Conservation (phyloP, 441 rosid genomes). For the Arabidopsis lyrata region DNA sequence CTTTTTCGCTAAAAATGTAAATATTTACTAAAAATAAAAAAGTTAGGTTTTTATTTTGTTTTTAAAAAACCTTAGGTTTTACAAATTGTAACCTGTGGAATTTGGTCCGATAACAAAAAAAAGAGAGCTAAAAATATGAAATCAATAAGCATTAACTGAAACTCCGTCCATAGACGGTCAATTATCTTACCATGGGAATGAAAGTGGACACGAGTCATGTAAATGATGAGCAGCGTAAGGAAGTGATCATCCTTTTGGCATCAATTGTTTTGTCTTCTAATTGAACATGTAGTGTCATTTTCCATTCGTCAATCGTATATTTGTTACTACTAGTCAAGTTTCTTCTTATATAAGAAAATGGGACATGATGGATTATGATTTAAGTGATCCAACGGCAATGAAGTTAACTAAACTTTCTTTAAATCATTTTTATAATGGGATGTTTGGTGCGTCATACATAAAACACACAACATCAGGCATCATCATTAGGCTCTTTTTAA, state of each 20-base stretch:
- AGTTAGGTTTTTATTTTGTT: too few relatives aligned
- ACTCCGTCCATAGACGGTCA: too few relatives aligned
- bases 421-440: not conserved
- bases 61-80: too few relatives aligned
- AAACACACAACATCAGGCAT: not conserved
- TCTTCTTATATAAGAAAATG: not conserved
- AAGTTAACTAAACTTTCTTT: not conserved
- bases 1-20: too few relatives aligned
- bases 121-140: too few relatives aligned
- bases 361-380: not conserved
- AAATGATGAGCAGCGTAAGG: not conserved
- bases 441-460: slow-evolving; percentile 16
- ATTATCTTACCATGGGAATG: not conserved
- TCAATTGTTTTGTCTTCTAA: not conserved
- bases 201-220: not conserved
- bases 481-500: not conserved
- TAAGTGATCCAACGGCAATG: not conserved
- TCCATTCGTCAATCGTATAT: not conserved
- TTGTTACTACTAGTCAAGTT: not conserved
- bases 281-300: not conserved
- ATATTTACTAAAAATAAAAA: too few relatives aligned
- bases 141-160: too few relatives aligned
- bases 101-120: too few relatives aligned
- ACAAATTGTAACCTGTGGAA: too few relatives aligned
- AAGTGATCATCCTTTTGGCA: not conserved